Conservation (phyloP, 1,139 yeast genomes). For the Saccharomycopsis hybrid region DNA sequence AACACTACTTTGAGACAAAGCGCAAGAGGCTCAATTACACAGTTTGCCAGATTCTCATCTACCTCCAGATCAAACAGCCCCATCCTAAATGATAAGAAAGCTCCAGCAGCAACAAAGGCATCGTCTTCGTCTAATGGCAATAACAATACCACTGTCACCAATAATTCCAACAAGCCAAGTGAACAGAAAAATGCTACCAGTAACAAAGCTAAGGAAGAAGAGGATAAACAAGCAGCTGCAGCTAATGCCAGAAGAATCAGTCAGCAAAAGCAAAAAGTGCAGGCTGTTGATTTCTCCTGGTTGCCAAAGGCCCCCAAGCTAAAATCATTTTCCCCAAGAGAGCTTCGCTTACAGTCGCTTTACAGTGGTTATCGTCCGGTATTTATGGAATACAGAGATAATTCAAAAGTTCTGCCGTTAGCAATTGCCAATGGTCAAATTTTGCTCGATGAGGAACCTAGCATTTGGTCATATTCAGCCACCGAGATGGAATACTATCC, state of each 20-base stretch:
- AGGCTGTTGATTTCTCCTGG: slow-evolving; percentile 13
- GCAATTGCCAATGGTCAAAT: slow-evolving; percentile 1
- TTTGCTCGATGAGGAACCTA: slow-evolving; percentile 23
- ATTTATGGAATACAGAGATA: slow-evolving; percentile 13
- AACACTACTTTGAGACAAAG: too few relatives aligned
- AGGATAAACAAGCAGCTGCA: too few relatives aligned
- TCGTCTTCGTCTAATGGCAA: background rate
- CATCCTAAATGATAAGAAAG: background rate
- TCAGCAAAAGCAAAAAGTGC: background rate
- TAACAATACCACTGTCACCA: background rate
- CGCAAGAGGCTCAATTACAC: too few relatives aligned
- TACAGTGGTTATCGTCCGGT: slow-evolving; percentile 20
- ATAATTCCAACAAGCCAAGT: too few relatives aligned
- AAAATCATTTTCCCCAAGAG: slow-evolving; percentile 11
- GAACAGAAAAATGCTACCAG: background rate
- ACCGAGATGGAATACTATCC: slow-evolving; percentile 29
- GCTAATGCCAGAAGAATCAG: background rate
- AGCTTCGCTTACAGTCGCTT: slow-evolving; percentile 14
- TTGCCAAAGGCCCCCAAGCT: slow-evolving; percentile 21
- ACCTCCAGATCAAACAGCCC: slow-evolving; percentile 3
- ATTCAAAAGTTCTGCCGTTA: background rate
- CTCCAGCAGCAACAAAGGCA: slow-evolving; percentile 5
- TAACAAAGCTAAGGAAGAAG: background rate
- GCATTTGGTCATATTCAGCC: slow-evolving; percentile 27
- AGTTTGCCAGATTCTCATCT: slow-evolving; percentile 2